Base-by-base conservation (phyloP, 2,329 filamentous ascomycete genomes). In the Colletotrichum plurivorum region DNA sequence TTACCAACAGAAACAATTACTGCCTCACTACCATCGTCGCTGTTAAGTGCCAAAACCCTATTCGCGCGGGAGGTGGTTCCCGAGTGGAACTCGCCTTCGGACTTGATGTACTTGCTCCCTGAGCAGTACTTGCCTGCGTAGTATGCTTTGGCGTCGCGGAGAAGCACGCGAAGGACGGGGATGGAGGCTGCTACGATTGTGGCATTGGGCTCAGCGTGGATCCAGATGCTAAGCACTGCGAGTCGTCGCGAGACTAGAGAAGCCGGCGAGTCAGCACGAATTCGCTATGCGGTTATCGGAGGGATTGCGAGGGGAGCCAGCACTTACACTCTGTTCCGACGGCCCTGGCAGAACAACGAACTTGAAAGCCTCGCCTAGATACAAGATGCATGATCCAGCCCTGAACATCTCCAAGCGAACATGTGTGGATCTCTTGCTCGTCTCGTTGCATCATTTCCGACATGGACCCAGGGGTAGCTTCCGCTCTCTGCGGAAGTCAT, bases 151-250 rank as follows among this genome's bases (percentile, higher is more conserved):
- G 56, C 56, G 7, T 63, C 53, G 3, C 64, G 63, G 56, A 78
- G 70, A 4, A 77, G 69, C 46, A 73, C 76, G 1, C 77, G 76
- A 10, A 79, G 65, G 16, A 78, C 76, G n/a, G 77, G 77, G 31
- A 78, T 77, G 9, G 75, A 78, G 53, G 75, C 74, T 16, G 75
- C 76, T 5, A 78, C 72, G 20, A 78, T 75, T 22, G 75, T 75
- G 15, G 68, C 72, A 36, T 71, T 62, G 2, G 74, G 63, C 58
- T 78, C 76, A 16, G 74, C 75, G 6, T 70, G 64, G 46, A 71
- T 73, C 76, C 76, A 78, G 13, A 77, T 75, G 27, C 74, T 71
- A 0, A 55, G 18, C 0, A 52, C 36, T 16, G 48, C 59, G 13
- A 51, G 56, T 10, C 45, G 27, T 16, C 45, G 56, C 3, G 56